phyloP scores from a whole-genome alignment of 140 eudicot genomes.

The Senecio squalidus region DNA sequence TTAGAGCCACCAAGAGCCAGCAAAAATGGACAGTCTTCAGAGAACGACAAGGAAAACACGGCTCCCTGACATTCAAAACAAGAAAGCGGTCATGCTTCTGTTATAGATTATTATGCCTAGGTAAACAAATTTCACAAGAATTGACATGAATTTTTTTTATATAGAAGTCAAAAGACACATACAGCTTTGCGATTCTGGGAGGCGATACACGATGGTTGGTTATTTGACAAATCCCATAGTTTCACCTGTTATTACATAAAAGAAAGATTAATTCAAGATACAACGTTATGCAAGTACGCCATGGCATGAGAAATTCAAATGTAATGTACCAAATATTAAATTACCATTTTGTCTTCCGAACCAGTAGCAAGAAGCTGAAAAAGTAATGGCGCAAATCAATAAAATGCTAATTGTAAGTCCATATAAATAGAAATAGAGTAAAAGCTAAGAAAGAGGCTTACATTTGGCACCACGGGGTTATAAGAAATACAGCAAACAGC shows the following conservation, averaged over 20 bases:
- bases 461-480: conserved; percentile 66
- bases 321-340: background rate
- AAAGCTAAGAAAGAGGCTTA: conserved; percentile 17
- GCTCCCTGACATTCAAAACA: conserved; percentile 59
- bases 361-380: conserved; percentile 88
- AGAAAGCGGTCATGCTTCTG: conserved; percentile 8
- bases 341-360: conserved; percentile 86
- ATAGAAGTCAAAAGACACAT: conserved; percentile 24
- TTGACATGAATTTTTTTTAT: background rate
- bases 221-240: conserved; percentile 81
- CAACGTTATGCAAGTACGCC: background rate
- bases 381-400: conserved; percentile 13
- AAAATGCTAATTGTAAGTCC: background rate
- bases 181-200: conserved; percentile 87
- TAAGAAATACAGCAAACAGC: conserved; percentile 72
- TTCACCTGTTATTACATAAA: conserved; percentile 50
- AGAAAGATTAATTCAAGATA: background rate
- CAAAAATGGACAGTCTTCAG: conserved; percentile 61
- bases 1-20: conserved; percentile 90
- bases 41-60: conserved; percentile 64
- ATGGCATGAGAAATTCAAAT: background rate
- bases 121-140: background rate
- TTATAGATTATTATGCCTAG: background rate
- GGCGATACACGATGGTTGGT: conserved; percentile 78
- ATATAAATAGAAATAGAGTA: background rate